Evolutionary conservation across 2,329 filamentous ascomycete species (phyloP).

Genomic region (Xylaria hypoxylon): DNA sequence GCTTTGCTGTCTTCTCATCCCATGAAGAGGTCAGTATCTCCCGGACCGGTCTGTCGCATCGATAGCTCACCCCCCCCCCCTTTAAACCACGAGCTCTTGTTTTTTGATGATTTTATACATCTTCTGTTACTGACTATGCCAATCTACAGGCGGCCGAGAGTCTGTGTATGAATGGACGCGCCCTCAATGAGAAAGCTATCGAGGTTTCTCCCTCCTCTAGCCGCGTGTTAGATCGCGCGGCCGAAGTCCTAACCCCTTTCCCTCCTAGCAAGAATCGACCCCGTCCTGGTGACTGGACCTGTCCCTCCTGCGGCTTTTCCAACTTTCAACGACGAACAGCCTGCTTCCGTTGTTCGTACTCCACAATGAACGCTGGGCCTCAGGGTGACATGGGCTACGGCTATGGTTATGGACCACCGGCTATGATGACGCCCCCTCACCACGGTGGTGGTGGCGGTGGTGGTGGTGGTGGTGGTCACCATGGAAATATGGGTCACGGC

Average conservation of each 20-base stretch:
- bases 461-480: slow-evolving; percentile 73
- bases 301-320: slow-evolving; percentile 97
- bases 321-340: slow-evolving; percentile 99
- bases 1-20: slow-evolving; percentile 98
- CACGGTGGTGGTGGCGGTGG: too few relatives aligned
- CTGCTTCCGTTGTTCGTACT: slow-evolving; percentile 99
- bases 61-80: neutral
- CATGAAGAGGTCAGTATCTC: slow-evolving; percentile 89
- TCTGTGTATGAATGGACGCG: slow-evolving; percentile 98
- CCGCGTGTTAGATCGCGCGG: slow-evolving; percentile 92
- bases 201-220: slow-evolving; percentile 98
- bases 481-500: slow-evolving; percentile 63
- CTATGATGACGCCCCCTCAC: slow-evolving; percentile 82
- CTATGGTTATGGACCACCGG: slow-evolving; percentile 74
- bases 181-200: slow-evolving; percentile 98
- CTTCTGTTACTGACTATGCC: slow-evolving; percentile 26
- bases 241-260: slow-evolving; percentile 96
- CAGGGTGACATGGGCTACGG: slow-evolving; percentile 67
- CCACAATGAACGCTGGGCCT: slow-evolving; percentile 85
- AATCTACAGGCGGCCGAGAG: slow-evolving; percentile 85
- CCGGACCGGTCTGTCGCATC: neutral
- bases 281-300: slow-evolving; percentile 97
- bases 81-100: neutral
- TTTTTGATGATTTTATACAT: neutral
- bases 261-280: slow-evolving; percentile 98